These are phyloP conservation scores for Glycine soja DNA, from an alignment of 306 rosid species.

Conservation along the genomic window DNA sequence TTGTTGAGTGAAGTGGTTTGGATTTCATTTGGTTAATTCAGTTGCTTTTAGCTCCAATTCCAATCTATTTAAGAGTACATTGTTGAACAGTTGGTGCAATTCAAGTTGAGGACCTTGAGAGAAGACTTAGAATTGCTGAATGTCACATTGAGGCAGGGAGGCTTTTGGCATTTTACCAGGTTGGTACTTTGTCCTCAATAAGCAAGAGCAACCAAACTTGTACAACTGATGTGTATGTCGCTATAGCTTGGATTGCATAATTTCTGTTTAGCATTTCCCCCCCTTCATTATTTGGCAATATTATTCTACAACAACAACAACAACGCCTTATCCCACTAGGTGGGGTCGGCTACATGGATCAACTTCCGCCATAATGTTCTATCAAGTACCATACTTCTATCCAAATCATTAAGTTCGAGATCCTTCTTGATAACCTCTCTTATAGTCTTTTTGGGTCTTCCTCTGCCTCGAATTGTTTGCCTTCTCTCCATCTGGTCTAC, in stretches of 20 bases:
- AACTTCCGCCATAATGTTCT: too few relatives aligned
- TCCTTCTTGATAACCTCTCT: too few relatives aligned
- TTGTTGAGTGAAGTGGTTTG: constrained; percentile 37
- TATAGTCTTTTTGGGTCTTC: too few relatives aligned
- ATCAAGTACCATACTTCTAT: too few relatives aligned
- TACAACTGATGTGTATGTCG: background rate
- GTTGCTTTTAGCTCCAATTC: constrained; percentile 1
- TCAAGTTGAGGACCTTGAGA: constrained; percentile 61
- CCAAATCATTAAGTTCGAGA: too few relatives aligned
- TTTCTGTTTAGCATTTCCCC: constrained; percentile 22
- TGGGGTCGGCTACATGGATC: too few relatives aligned
- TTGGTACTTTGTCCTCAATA: constrained; percentile 46
- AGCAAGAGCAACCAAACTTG: constrained; percentile 23
- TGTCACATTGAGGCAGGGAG: constrained; percentile 96
- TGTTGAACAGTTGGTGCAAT: constrained; percentile 61
- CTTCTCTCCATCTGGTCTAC: too few relatives aligned
- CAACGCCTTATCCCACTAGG: too few relatives aligned
- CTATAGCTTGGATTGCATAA: constrained; percentile 31
- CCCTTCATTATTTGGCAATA: constrained; percentile 19
- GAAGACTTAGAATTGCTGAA: constrained; percentile 78
- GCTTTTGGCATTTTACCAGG: constrained; percentile 94
- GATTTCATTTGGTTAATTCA: constrained; percentile 36
- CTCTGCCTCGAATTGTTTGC: too few relatives aligned
- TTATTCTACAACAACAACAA: too few relatives aligned
- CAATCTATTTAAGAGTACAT: constrained; percentile 27